Conservation (phyloP, 768 basidiomycete species). For the Lactarius sp. region DNA sequence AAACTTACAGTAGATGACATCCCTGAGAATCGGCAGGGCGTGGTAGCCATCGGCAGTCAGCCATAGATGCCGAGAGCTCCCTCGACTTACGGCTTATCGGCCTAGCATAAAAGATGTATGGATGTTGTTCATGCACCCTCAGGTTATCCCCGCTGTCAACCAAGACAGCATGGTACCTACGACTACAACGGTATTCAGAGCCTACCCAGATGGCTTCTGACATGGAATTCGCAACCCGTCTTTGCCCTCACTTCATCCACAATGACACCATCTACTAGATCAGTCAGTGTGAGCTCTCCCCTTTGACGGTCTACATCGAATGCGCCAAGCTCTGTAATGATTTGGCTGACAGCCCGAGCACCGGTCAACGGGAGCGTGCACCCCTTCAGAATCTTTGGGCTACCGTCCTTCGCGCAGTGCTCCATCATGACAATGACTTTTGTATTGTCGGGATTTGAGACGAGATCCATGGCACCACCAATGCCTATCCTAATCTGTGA, state of each 20-base stretch:
- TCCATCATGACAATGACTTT: conserved; percentile 90
- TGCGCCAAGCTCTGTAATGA: conserved; percentile 89
- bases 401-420: conserved; percentile 85
- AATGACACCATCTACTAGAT: conserved; percentile 79
- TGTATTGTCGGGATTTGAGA: conserved; percentile 93
- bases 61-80: not conserved
- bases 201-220: conserved; percentile 45
- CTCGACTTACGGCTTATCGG: not conserved
- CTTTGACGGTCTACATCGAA: conserved; percentile 80
- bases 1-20: too few species aligned
- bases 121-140: not conserved
- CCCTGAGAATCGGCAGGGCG: not conserved
- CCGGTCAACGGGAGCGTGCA: conserved; percentile 88
- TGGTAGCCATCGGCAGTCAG: not conserved
- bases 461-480: conserved; percentile 95
- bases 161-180: not conserved
- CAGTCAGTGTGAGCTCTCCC: conserved; percentile 69
- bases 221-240: conserved; percentile 80
- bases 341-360: conserved; percentile 79
- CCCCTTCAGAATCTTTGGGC: conserved; percentile 78
- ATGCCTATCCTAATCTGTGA: conserved; percentile 51
- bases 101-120: not conserved
- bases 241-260: conserved; percentile 81
- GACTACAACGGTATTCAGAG: conserved; percentile 32
- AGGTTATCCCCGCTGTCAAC: too few species aligned